phyloP scores from a whole-genome alignment of 2,329 filamentous ascomycete genomes.

The Madurella mycetomatis region DNA sequence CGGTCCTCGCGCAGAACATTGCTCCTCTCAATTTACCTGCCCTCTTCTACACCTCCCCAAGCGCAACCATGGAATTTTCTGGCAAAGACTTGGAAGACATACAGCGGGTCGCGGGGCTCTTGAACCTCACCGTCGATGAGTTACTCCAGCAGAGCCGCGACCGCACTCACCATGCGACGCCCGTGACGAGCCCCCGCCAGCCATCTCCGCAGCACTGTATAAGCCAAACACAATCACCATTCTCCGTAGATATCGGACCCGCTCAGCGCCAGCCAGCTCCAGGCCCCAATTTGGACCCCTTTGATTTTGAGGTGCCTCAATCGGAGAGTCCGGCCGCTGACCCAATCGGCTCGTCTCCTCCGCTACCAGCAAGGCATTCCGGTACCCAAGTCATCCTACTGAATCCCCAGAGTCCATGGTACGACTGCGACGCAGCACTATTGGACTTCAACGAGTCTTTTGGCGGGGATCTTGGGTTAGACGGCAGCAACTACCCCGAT shows the following conservation, averaged over 20 bases:
- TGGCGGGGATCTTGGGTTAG: slow-evolving; percentile 2
- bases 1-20: not conserved
- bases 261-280: not conserved
- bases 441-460: slow-evolving; percentile 8
- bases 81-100: slow-evolving; percentile 23
- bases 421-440: slow-evolving; percentile 21
- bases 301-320: slow-evolving; percentile 6
- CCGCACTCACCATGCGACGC: slow-evolving; percentile 6
- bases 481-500: slow-evolving; percentile 2
- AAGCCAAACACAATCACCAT: not conserved
- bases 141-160: slow-evolving; percentile 22
- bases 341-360: not conserved
- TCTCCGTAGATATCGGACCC: slow-evolving; percentile 1
- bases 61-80: slow-evolving; percentile 22
- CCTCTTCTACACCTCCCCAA: not conserved
- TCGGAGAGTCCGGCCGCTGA: not conserved
- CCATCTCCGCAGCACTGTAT: not conserved
- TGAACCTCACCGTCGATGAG: slow-evolving; percentile 25
- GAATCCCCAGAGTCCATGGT: slow-evolving; percentile 21
- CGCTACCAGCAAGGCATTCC: not conserved
- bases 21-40: not conserved
- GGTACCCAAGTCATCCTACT: slow-evolving; percentile 19
- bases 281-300: slow-evolving; percentile 9
- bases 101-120: slow-evolving; percentile 23
- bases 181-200: not conserved